These are phyloP conservation scores for Dorcoceras hygrometricum DNA, from an alignment of 257 asterid genomes.

Conservation along the genomic window DNA sequence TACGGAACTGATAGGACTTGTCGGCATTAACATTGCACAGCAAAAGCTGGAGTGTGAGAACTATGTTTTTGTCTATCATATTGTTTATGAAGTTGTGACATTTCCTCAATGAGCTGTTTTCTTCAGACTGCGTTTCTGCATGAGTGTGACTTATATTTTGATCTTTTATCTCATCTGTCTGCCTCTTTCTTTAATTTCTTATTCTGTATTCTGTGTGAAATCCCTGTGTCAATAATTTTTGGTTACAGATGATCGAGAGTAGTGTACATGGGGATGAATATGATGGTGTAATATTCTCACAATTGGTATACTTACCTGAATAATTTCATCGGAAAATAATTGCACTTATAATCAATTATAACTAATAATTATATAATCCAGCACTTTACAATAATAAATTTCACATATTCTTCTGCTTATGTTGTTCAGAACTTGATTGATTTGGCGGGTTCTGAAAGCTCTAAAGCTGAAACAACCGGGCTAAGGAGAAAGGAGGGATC, in stretches of 20 bases:
- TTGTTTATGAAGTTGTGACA: slow-evolving; percentile 3
- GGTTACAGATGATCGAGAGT: slow-evolving; percentile 90
- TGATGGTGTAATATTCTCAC: slow-evolving; percentile 95
- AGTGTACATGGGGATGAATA: slow-evolving; percentile 93
- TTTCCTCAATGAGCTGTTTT: slow-evolving; percentile 10
- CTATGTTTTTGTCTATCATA: slow-evolving; percentile 7
- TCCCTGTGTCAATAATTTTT: slow-evolving; percentile 18
- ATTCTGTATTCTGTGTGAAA: slow-evolving; percentile 1
- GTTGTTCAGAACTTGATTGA: slow-evolving; percentile 78
- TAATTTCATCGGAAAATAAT: slow-evolving; percentile 18
- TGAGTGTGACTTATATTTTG: not conserved
- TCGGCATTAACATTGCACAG: not conserved
- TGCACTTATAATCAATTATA: not conserved
- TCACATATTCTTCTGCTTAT: slow-evolving; percentile 24
- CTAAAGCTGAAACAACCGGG: slow-evolving; percentile 97
- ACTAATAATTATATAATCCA: not conserved
- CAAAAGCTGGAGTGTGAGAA: not conserved
- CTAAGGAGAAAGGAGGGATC: slow-evolving; percentile 97
- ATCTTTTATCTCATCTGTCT: not conserved
- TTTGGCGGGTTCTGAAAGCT: slow-evolving; percentile 98
- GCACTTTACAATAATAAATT: slow-evolving; percentile 12
- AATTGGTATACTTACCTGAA: slow-evolving; percentile 58
- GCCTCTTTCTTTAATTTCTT: slow-evolving; percentile 16
- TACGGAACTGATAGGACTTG: no score
- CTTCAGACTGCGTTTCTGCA: not conserved